Conservation (phyloP, 352 stramenopile genomes). For the Globisporangium spiculum region DNA sequence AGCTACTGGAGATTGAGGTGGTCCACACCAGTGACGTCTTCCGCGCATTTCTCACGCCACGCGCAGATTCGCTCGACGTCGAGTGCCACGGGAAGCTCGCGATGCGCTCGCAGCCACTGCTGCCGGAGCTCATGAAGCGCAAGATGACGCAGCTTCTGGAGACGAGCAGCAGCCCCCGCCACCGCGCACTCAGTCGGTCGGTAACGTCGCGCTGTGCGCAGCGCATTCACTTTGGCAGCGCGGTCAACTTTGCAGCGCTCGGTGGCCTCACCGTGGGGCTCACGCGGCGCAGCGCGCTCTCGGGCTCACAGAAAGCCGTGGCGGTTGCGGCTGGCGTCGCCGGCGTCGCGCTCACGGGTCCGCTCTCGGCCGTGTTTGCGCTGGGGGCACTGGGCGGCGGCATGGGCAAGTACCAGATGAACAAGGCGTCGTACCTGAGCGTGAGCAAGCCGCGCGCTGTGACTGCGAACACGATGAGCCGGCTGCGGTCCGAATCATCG, state of each 20-base stretch:
- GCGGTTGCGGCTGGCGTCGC: slow-evolving; percentile 50
- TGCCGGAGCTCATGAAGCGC: slow-evolving; percentile 6
- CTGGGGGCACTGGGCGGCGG: slow-evolving; percentile 51
- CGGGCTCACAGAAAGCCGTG: slow-evolving; percentile 48
- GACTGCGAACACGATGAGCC: slow-evolving; percentile 5
- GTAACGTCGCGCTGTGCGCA: slow-evolving; percentile 30
- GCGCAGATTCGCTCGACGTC: slow-evolving; percentile 30
- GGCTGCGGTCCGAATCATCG: background rate
- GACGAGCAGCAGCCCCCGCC: slow-evolving; percentile 9
- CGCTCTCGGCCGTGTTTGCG: slow-evolving; percentile 48
- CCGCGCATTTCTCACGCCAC: slow-evolving; percentile 46
- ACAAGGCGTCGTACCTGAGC: slow-evolving; percentile 55
- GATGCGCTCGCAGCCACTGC: background rate
- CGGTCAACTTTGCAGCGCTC: slow-evolving; percentile 41
- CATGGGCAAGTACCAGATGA: slow-evolving; percentile 65
- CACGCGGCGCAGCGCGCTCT: slow-evolving; percentile 53
- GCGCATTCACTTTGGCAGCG: slow-evolving; percentile 40
- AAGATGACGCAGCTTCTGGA: background rate
- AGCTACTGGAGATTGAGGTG: slow-evolving; percentile 54
- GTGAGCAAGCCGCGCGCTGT: slow-evolving; percentile 30
- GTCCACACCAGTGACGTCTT: slow-evolving; percentile 39
- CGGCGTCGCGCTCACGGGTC: slow-evolving; percentile 48
- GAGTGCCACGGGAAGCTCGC: slow-evolving; percentile 11
- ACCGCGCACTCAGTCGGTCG: background rate
- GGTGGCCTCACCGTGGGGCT: slow-evolving; percentile 50